Conservation (phyloP, 371 early-diverging fungal genomes). For the Mortierella sp. region DNA sequence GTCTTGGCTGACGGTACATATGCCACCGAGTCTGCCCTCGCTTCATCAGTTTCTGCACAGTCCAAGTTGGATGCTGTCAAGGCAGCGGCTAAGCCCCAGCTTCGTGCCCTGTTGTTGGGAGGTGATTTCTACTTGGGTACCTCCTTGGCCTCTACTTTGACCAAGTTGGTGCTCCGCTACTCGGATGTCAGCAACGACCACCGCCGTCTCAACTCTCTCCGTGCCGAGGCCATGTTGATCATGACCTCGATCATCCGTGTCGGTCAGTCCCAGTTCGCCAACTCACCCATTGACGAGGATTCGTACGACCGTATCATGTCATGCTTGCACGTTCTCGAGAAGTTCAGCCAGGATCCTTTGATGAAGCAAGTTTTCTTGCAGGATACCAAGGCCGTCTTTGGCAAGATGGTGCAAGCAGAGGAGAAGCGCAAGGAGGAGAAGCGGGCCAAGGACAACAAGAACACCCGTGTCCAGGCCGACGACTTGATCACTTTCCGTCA, state of each 20-base stretch:
- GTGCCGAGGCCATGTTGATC: constrained; percentile 95
- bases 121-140: constrained; percentile 95
- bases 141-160: constrained; percentile 89
- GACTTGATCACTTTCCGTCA: constrained; percentile 92
- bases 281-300: constrained; percentile 95
- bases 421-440: constrained; percentile 70
- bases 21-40: constrained; percentile 93
- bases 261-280: constrained; percentile 89
- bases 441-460: constrained; percentile 73
- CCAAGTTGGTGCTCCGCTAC: constrained; percentile 89
- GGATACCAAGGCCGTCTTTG: constrained; percentile 86
- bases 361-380: constrained; percentile 81
- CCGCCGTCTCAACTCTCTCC: constrained; percentile 77
- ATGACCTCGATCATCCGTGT: constrained; percentile 95
- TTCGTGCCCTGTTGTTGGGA: constrained; percentile 85
- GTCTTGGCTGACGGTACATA: constrained; percentile 97
- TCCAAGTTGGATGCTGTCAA: constrained; percentile 74
- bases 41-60: constrained; percentile 62
- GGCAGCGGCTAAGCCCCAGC: constrained; percentile 81
- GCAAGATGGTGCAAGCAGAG: constrained; percentile 81
- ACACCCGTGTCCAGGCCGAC: constrained; percentile 86
- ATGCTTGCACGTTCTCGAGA: constrained; percentile 87
- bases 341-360: constrained; percentile 63
- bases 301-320: constrained; percentile 93
- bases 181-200: constrained; percentile 64